A percentile compares a stretch with the other conserved stretches of the same genome.
These are phyloP conservation scores for Metschnikowia bowlesiae DNA, from an alignment of 805 yeast species.

Conservation along the genomic window DNA sequence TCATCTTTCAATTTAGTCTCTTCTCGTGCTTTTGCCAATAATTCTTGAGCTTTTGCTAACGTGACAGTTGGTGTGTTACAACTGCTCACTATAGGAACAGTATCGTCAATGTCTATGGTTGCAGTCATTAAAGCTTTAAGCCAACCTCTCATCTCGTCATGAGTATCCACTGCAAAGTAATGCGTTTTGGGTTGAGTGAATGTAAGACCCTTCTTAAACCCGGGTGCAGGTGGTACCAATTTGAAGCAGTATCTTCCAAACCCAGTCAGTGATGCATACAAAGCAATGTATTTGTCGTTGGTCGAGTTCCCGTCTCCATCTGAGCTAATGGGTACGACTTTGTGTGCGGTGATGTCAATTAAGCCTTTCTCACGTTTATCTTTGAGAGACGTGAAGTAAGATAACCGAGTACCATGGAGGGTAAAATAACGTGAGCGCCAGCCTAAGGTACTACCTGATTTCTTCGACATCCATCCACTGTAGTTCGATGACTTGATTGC, in stretches of 20 bases:
- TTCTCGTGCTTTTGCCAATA: constrained; percentile 78
- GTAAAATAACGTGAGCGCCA: constrained; percentile 89
- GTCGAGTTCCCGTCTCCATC: constrained; percentile 41
- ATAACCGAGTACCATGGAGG: constrained; percentile 86
- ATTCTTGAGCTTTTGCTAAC: constrained; percentile 77
- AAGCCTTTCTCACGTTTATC: constrained; percentile 88
- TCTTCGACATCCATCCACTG: constrained; percentile 96
- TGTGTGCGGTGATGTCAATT: constrained; percentile 92
- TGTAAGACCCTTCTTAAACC: constrained; percentile 88
- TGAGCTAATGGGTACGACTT: constrained; percentile 65
- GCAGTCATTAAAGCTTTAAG: constrained; percentile 92
- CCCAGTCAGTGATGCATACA: constrained; percentile 91
- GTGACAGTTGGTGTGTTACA: constrained; percentile 96
- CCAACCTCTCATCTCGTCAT: constrained; percentile 93
- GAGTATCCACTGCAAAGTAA: constrained; percentile 89
- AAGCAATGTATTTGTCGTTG: constrained; percentile 79
- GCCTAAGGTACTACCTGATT: constrained; percentile 70
- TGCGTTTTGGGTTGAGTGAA: constrained; percentile 96
- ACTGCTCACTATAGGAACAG: constrained; percentile 86
- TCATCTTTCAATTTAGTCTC: constrained; percentile 57
- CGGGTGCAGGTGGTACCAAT: constrained; percentile 95
- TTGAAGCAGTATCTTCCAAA: constrained; percentile 92
- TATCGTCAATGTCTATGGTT: constrained; percentile 91
- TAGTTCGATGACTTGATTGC: constrained; percentile 71
- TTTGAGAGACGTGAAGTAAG: constrained; percentile 73